Conservation (phyloP, 1,139 yeast genomes). For the Sugiyamaella grinbergsii region DNA sequence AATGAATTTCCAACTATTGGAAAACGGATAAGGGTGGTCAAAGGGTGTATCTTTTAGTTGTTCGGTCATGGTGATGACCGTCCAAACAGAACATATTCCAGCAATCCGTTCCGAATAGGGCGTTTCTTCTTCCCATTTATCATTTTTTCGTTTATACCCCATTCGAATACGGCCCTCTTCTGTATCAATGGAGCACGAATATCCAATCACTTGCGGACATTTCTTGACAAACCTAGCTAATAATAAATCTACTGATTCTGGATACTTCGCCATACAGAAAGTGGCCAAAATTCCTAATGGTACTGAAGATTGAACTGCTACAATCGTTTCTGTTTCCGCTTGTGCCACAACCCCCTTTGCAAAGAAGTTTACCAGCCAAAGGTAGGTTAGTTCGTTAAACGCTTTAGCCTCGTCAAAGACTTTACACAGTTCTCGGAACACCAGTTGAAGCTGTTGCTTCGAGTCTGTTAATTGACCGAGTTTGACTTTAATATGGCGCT, state of each 20-base stretch:
- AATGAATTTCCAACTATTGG: slow-evolving; percentile 65
- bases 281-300: slow-evolving; percentile 74
- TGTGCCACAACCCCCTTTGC: slow-evolving; percentile 87
- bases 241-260: slow-evolving; percentile 66
- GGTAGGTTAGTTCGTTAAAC: slow-evolving; percentile 53
- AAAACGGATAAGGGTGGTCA: slow-evolving; percentile 56
- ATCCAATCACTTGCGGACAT: slow-evolving; percentile 88
- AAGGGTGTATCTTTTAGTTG: slow-evolving; percentile 25
- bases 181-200: slow-evolving; percentile 68
- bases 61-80: slow-evolving; percentile 58
- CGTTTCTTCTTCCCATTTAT: slow-evolving; percentile 72
- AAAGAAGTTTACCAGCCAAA: slow-evolving; percentile 77
- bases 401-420: slow-evolving; percentile 48
- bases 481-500: slow-evolving; percentile 80
- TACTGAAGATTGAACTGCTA: slow-evolving; percentile 72
- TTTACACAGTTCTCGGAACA: slow-evolving; percentile 52
- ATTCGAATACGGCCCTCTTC: slow-evolving; percentile 79
- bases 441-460: slow-evolving; percentile 54
- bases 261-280: slow-evolving; percentile 56
- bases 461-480: slow-evolving; percentile 90
- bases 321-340: slow-evolving; percentile 90
- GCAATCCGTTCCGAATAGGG: slow-evolving; percentile 82
- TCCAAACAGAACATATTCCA: slow-evolving; percentile 81
- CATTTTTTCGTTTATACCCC: slow-evolving; percentile 80
- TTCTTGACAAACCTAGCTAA: slow-evolving; percentile 85